Percentiles rank a stretch among this genome's conserved stretches.
Evolutionary conservation across 208 protist genomes (phyloP).

Genomic region (Angomonas desouzai): DNA sequence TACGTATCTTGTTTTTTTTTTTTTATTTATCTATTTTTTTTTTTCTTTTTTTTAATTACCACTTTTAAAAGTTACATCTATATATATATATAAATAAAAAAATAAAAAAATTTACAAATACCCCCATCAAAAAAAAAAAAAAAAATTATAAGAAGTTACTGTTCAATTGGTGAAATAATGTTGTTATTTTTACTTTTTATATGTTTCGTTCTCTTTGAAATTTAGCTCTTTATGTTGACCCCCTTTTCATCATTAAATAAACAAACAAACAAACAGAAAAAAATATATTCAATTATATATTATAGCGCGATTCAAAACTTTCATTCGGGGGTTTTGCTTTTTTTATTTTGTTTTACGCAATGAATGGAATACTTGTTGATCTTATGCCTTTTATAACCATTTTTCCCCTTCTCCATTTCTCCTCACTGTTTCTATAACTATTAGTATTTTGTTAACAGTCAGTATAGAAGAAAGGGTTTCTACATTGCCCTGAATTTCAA

Average conservation of each 20-base stretch:
- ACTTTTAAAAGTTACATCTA: background rate
- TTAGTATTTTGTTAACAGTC: too few species aligned
- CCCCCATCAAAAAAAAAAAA: constrained; percentile 8
- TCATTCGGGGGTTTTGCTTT: too few species aligned
- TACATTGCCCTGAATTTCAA: too few species aligned
- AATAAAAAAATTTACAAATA: constrained; percentile 4
- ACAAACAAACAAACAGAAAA: constrained; percentile 6
- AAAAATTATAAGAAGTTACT: constrained; percentile 8
- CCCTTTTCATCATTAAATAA: constrained; percentile 5
- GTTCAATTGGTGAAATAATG: constrained; percentile 9
- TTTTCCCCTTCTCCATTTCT: too few species aligned
- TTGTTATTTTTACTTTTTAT: constrained; percentile 25
- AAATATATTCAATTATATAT: too few species aligned
- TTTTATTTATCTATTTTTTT: constrained; percentile 15
- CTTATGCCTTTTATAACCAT: too few species aligned
- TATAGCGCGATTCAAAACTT: too few species aligned
- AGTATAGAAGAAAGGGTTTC: background rate
- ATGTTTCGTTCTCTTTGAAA: too few species aligned
- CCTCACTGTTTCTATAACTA: too few species aligned
- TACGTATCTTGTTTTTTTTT: constrained; percentile 18
- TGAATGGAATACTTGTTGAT: too few species aligned
- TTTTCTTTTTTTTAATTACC: constrained; percentile 21
- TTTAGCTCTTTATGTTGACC: constrained; percentile 18
- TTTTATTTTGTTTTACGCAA: too few species aligned
- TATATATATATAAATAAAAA: too few species aligned